Conservation (phyloP, 2,329 filamentous ascomycete species). For the Neofusicoccum kwambonambiense region DNA sequence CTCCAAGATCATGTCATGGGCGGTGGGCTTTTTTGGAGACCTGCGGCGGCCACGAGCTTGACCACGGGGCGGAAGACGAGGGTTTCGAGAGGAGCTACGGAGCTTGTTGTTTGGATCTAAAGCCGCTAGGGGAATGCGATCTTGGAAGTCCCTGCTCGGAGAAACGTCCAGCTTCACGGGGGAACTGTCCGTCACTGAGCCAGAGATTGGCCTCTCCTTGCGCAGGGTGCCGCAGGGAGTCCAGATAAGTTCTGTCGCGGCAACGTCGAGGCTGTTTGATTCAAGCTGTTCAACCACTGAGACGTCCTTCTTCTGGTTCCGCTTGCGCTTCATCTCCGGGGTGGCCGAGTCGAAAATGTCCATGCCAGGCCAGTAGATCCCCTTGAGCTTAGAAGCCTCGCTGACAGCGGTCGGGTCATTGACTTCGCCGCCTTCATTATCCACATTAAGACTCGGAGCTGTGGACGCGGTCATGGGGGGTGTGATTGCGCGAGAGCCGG, state of each 20-base stretch:
- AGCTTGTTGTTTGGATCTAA: slow-evolving; percentile 30
- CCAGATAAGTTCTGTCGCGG: slow-evolving; percentile 65
- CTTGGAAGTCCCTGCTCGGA: slow-evolving; percentile 24
- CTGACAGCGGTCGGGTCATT: slow-evolving; percentile 24
- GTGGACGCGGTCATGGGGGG: neutral
- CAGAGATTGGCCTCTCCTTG: slow-evolving; percentile 45
- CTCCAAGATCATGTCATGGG: slow-evolving; percentile 20
- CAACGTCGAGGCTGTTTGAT: slow-evolving; percentile 61
- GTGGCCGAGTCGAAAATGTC: slow-evolving; percentile 78
- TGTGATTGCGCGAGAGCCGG: neutral
- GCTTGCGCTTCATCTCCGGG: slow-evolving; percentile 67
- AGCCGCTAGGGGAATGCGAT: slow-evolving; percentile 31
- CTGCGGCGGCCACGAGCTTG: neutral
- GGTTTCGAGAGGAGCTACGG: neutral
- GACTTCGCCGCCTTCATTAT: neutral
- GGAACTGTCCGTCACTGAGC: slow-evolving; percentile 41
- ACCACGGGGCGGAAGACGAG: slow-evolving; percentile 19
- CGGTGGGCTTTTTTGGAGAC: slow-evolving; percentile 3
- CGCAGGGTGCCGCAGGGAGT: slow-evolving; percentile 43
- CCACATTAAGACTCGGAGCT: neutral
- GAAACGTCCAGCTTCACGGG: slow-evolving; percentile 35
- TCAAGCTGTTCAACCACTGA: slow-evolving; percentile 68
- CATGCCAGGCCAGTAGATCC: slow-evolving; percentile 75
- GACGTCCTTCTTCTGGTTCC: slow-evolving; percentile 76
- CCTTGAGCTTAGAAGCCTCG: slow-evolving; percentile 61